Conservation (phyloP, 2,329 filamentous ascomycete genomes). For the Neonectria faginata region DNA sequence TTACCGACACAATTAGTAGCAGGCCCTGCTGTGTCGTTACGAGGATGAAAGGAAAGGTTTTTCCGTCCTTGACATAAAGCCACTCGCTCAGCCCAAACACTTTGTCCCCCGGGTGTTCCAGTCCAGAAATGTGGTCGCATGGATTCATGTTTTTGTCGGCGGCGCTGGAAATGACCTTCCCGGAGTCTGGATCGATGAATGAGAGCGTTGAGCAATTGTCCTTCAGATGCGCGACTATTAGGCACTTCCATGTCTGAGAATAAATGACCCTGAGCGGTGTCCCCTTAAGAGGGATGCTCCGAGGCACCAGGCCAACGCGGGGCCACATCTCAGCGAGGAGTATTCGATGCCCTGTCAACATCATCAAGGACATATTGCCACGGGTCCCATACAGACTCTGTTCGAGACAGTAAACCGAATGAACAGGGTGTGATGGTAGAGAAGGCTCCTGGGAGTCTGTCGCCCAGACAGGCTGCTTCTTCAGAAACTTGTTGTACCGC, state of each 20-base stretch:
- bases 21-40: constrained; percentile 67
- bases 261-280: constrained; percentile 66
- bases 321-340: constrained; percentile 65
- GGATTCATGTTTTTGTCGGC: constrained; percentile 55
- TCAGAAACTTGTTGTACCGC: constrained; percentile 48
- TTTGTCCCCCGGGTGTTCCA: constrained; percentile 68
- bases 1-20: constrained; percentile 67
- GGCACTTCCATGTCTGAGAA: constrained; percentile 63
- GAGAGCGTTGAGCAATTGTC: constrained; percentile 61
- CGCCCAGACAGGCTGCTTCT: constrained; percentile 62
- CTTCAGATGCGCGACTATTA: constrained; percentile 64
- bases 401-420: constrained; percentile 59
- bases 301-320: constrained; percentile 60
- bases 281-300: constrained; percentile 60
- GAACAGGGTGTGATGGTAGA: constrained; percentile 60
- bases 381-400: constrained; percentile 53
- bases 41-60: constrained; percentile 71
- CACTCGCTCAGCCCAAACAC: constrained; percentile 74
- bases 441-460: constrained; percentile 62
- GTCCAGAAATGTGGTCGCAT: constrained; percentile 63
- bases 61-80: constrained; percentile 68
- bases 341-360: constrained; percentile 63
- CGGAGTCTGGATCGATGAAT: constrained; percentile 69
- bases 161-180: constrained; percentile 62
- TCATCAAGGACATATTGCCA: constrained; percentile 58